phyloP scores from a whole-genome alignment of 768 basidiomycete species.

The Boletellus sp. region DNA sequence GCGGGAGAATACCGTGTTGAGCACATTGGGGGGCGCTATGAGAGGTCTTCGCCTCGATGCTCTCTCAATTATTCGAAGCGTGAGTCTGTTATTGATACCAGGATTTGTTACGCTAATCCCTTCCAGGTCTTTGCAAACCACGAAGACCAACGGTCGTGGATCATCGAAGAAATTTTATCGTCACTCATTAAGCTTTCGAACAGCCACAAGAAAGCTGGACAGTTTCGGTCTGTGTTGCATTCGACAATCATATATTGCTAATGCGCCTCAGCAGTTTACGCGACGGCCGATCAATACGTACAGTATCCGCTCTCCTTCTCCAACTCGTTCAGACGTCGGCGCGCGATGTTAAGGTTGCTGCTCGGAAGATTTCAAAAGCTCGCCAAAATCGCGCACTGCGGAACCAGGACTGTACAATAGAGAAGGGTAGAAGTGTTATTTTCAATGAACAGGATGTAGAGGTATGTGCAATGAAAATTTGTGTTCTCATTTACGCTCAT shows the following conservation, averaged over 20 bases:
- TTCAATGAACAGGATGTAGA: conserved; percentile 68
- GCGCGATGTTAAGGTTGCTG: conserved; percentile 77
- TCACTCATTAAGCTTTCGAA: conserved; percentile 89
- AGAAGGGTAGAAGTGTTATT: conserved; percentile 49
- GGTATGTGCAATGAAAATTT: conserved; percentile 31
- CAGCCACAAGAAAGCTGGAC: conserved; percentile 84
- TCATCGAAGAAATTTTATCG: conserved; percentile 93
- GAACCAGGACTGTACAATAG: conserved; percentile 56
- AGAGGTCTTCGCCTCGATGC: conserved; percentile 79
- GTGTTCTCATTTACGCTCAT: background rate
- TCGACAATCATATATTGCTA: background rate
- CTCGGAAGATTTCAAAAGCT: conserved; percentile 55
- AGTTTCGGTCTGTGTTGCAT: conserved; percentile 63
- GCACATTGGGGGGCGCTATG: conserved; percentile 75
- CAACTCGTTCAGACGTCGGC: conserved; percentile 97
- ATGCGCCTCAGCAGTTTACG: conserved; percentile 55
- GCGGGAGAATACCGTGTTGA: conserved; percentile 54
- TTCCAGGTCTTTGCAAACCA: conserved; percentile 86
- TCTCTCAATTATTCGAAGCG: conserved; percentile 78
- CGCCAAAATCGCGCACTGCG: conserved; percentile 61
- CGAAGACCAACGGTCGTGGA: conserved; percentile 90
- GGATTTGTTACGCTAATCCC: conserved; percentile 1
- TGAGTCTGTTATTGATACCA: conserved; percentile 37
- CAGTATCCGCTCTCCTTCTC: conserved; percentile 86
- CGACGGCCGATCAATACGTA: conserved; percentile 88